Evolutionary conservation across 805 yeast genomes (phyloP).

Genomic region (Brettanomyces sp.): DNA sequence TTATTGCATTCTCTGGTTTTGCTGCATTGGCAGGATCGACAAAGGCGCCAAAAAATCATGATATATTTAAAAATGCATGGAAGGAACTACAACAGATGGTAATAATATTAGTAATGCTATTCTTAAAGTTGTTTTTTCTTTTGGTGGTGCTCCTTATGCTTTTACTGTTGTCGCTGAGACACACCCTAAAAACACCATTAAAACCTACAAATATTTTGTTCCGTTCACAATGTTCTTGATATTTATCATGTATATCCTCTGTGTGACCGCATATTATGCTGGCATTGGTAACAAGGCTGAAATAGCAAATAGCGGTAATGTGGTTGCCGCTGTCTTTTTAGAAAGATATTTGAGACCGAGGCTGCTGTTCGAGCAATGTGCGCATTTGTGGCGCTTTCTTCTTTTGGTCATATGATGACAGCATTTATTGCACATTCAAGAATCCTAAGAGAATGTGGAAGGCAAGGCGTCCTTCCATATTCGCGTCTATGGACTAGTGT

Average conservation of each 20-base stretch:
- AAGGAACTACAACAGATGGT: slow-evolving; percentile 33
- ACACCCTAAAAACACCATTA: slow-evolving; percentile 26
- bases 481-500: slow-evolving; percentile 61
- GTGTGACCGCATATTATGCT: slow-evolving; percentile 72
- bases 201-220: slow-evolving; percentile 62
- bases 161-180: slow-evolving; percentile 33
- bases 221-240: slow-evolving; percentile 59
- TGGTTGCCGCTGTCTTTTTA: slow-evolving; percentile 70
- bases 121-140: slow-evolving; percentile 34
- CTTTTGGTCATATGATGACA: slow-evolving; percentile 73
- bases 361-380: slow-evolving; percentile 60
- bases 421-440: slow-evolving; percentile 80
- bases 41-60: slow-evolving; percentile 15
- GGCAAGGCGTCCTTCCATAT: slow-evolving; percentile 75
- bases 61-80: slow-evolving; percentile 27
- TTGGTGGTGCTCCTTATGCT: slow-evolving; percentile 32
- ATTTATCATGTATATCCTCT: slow-evolving; percentile 62
- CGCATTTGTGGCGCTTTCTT: slow-evolving; percentile 72
- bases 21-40: slow-evolving; percentile 75
- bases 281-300: slow-evolving; percentile 60
- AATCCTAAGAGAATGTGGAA: slow-evolving; percentile 69
- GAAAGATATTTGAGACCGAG: slow-evolving; percentile 53
- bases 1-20: slow-evolving; percentile 74
- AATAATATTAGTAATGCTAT: slow-evolving; percentile 34
- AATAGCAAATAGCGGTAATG: slow-evolving; percentile 50